Conservation (phyloP, 192 early-diverging fungal species). For the Gaertneriomyces semiglobifer region DNA sequence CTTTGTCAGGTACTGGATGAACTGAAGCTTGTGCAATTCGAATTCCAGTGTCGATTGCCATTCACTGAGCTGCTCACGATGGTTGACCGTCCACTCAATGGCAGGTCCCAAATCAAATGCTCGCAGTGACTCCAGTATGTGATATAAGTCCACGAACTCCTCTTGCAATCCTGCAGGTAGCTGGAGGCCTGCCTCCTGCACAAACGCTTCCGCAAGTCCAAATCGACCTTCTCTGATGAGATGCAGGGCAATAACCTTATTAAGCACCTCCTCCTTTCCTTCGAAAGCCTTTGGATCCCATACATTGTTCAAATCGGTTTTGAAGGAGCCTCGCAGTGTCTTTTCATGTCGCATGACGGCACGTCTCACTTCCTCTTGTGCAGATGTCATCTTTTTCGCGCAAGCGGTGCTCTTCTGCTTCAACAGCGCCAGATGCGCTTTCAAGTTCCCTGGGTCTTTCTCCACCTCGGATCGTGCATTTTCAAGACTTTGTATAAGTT, state of each 20-base stretch:
- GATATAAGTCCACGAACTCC: conserved; percentile 82
- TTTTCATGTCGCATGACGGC: conserved; percentile 17
- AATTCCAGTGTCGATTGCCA: conserved; percentile 77
- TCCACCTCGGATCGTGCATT: neutral
- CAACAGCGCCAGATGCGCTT: conserved; percentile 6
- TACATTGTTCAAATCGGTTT: conserved; percentile 40
- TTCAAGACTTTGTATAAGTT: conserved; percentile 3
- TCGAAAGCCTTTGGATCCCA: conserved; percentile 73
- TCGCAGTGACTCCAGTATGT: conserved; percentile 63
- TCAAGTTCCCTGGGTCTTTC: conserved; percentile 1
- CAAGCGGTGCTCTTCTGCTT: conserved; percentile 13
- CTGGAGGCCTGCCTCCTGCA: conserved; percentile 35
- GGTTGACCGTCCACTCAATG: conserved; percentile 68
- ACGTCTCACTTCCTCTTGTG: conserved; percentile 23
- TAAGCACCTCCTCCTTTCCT: conserved; percentile 60
- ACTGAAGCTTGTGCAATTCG: conserved; percentile 73
- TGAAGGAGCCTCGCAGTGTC: conserved; percentile 31
- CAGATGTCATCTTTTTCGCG: conserved; percentile 6
- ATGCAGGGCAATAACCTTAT: conserved; percentile 64
- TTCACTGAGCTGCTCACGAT: conserved; percentile 55
- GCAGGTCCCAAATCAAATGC: conserved; percentile 60
- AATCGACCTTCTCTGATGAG: conserved; percentile 86
- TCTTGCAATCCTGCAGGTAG: conserved; percentile 40
- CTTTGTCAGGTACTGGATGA: conserved; percentile 66
- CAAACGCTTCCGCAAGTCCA: conserved; percentile 68